phyloP scores from a whole-genome alignment of 495 filamentous ascomycete species.

The Achaetomiella virescens region DNA sequence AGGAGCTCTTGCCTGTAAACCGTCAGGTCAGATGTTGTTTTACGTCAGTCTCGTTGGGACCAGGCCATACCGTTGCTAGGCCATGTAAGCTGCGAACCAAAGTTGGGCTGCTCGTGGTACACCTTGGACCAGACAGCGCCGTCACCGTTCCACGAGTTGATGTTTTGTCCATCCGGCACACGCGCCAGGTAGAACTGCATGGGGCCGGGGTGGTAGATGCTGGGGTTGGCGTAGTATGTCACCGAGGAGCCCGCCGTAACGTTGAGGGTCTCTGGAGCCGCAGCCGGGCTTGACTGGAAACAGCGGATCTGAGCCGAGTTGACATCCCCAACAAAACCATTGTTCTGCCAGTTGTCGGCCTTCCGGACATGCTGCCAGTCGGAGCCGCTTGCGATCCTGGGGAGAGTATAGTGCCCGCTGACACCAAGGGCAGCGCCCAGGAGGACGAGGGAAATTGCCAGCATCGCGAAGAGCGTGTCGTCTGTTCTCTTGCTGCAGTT shows the following conservation, averaged over 20 bases:
- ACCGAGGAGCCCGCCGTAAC: conserved; percentile 40
- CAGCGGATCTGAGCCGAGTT: conserved; percentile 44
- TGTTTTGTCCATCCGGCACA: conserved; percentile 35
- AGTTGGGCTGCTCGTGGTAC: conserved; percentile 40
- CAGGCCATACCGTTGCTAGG: conserved; percentile 30
- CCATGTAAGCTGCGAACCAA: conserved; percentile 38
- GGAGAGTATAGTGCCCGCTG: conserved; percentile 29
- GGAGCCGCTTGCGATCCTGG: conserved; percentile 13
- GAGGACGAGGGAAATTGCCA: conserved; percentile 13
- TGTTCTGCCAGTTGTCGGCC: conserved; percentile 38
- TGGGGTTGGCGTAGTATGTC: conserved; percentile 37
- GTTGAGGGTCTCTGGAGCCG: conserved; percentile 27
- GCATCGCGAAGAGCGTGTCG: conserved; percentile 12
- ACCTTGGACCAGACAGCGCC: conserved; percentile 53
- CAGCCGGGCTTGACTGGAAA: conserved; percentile 30
- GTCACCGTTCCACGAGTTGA: conserved; percentile 40
- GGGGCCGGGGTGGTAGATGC: conserved; percentile 42
- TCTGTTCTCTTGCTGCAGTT: background rate
- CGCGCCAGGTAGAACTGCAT: conserved; percentile 44
- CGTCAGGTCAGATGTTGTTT: background rate
- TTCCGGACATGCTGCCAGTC: conserved; percentile 37
- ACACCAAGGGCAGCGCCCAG: conserved; percentile 18
- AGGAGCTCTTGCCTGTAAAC: conserved; percentile 28
- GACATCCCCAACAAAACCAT: conserved; percentile 41
- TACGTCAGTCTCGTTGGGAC: too few species aligned